These are phyloP conservation scores for Papiliotrema flavescens DNA, from an alignment of 1,284 basidiomycete genomes.

Conservation along the genomic window DNA sequence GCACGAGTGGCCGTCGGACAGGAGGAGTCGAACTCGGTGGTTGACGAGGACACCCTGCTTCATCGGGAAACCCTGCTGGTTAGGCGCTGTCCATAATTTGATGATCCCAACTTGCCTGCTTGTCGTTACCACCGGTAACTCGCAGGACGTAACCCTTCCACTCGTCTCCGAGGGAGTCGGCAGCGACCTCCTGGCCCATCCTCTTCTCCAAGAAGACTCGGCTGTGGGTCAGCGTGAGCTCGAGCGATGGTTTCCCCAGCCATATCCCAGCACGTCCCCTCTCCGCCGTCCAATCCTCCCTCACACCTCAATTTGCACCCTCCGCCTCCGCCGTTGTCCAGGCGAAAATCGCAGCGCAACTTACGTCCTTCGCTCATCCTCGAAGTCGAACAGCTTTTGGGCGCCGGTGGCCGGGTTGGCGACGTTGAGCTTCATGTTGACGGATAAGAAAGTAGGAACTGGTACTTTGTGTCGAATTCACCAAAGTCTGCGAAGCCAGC, in stretches of 20 bases:
- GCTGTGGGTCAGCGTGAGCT: conserved; percentile 50
- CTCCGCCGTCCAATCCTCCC: neutral
- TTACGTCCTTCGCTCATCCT: conserved; percentile 86
- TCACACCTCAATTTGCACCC: neutral
- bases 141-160: conserved; percentile 97
- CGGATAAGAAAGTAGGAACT: conserved; percentile 1
- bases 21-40: conserved; percentile 89
- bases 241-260: neutral
- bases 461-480: neutral
- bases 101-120: conserved; percentile 40
- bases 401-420: conserved; percentile 94
- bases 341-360: conserved; percentile 35
- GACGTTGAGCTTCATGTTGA: conserved; percentile 92
- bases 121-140: conserved; percentile 74
- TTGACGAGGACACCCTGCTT: conserved; percentile 98
- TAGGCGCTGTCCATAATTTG: neutral
- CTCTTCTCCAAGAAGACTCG: conserved; percentile 96
- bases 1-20: conserved; percentile 94
- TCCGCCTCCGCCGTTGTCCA: neutral
- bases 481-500: neutral
- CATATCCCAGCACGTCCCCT: neutral
- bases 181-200: conserved; percentile 87
- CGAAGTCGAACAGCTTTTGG: conserved; percentile 93
- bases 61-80: conserved; percentile 78
- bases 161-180: conserved; percentile 89